Conservation (phyloP, 176 grass and related monocot species). For the Carex pumila region DNA sequence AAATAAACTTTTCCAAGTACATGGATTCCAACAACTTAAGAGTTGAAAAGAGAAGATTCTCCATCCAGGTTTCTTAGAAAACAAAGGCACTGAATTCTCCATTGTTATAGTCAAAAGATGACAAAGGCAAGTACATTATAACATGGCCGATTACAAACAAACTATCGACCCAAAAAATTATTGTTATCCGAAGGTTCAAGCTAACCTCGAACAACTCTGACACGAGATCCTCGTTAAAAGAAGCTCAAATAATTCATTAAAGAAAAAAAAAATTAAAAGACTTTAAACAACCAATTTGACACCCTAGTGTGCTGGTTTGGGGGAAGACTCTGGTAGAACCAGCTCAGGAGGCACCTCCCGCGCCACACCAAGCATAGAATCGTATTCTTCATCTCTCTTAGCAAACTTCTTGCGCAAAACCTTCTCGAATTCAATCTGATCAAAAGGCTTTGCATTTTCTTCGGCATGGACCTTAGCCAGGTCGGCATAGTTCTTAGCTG, state of each 20-base stretch:
- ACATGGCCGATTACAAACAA: conserved; percentile 50
- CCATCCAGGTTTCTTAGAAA: conserved; percentile 18
- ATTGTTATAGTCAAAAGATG: conserved; percentile 23
- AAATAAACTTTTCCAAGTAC: too few species aligned
- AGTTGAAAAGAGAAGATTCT: conserved; percentile 7
- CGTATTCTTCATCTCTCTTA: conserved; percentile 45
- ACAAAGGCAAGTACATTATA: conserved; percentile 28
- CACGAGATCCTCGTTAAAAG: conserved; percentile 30
- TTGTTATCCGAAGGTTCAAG: conserved; percentile 43
- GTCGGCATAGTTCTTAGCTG: conserved; percentile 60
- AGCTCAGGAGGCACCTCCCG: conserved; percentile 53
- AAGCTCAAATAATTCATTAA: conserved; percentile 25
- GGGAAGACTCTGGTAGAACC: conserved; percentile 19
- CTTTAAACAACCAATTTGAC: conserved; percentile 14
- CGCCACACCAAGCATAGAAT: conserved; percentile 44
- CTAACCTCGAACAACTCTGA: conserved; percentile 34
- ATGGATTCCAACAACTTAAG: neutral
- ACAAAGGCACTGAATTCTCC: conserved; percentile 22
- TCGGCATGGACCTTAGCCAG: conserved; percentile 62
- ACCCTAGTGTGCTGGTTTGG: conserved; percentile 50
- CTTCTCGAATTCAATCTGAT: conserved; percentile 68
- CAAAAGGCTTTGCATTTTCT: conserved; percentile 75
- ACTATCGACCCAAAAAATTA: conserved; percentile 63
- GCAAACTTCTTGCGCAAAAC: conserved; percentile 69
- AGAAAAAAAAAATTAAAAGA: conserved; percentile 11